These are phyloP conservation scores for Tagetes patula DNA, from an alignment of 129 eudicot genomes.

Conservation along the genomic window DNA sequence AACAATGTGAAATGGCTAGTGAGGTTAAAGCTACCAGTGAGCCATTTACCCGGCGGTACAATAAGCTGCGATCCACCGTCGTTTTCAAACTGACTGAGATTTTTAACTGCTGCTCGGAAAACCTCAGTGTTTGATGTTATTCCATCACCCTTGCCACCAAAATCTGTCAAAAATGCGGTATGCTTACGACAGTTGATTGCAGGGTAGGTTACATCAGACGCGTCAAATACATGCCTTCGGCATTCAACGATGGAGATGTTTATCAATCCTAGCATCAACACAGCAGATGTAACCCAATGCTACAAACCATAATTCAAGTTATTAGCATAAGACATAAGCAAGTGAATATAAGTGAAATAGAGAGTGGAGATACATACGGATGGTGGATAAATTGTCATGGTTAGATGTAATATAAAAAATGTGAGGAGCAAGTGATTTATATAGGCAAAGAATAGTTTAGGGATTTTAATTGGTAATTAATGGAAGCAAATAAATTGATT, in stretches of 20 bases:
- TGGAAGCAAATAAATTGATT: no score
- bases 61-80: slow-evolving; percentile 70
- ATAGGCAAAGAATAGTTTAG: not conserved
- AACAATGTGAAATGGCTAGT: slow-evolving; percentile 70
- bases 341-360: not conserved
- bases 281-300: not conserved
- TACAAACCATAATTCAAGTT: slow-evolving; percentile 4
- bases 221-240: not conserved
- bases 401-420: not conserved
- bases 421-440: not conserved
- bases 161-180: slow-evolving; percentile 58
- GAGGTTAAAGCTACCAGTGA: slow-evolving; percentile 68
- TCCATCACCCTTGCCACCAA: slow-evolving; percentile 78
- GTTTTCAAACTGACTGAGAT: slow-evolving; percentile 44
- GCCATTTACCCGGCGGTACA: slow-evolving; percentile 85
- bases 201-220: slow-evolving; percentile 23
- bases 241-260: slow-evolving; percentile 33
- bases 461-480: no score
- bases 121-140: slow-evolving; percentile 63
- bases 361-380: slow-evolving; percentile 17
- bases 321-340: not conserved
- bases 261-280: slow-evolving; percentile 21
- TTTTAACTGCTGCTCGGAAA: slow-evolving; percentile 49
- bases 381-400: slow-evolving; percentile 23
- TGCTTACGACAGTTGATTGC: slow-evolving; percentile 67